phyloP scores from a whole-genome alignment of 805 yeast species.

The Starmera caribaea region DNA sequence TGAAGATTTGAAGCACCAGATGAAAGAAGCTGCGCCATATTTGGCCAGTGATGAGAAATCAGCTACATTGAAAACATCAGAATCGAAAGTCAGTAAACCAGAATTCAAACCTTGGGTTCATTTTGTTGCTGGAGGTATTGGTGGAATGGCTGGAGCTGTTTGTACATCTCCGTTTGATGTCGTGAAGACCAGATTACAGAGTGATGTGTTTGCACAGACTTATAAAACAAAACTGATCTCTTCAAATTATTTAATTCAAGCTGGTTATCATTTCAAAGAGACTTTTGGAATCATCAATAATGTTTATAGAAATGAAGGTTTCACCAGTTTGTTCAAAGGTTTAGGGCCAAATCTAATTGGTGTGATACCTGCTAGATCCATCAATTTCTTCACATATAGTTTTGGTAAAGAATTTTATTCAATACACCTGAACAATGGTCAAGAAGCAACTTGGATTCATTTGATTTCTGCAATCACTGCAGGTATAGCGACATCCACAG shows the following conservation, averaged over 20 bases:
- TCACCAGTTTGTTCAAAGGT: constrained; percentile 83
- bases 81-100: constrained; percentile 6
- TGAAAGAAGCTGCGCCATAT: constrained; percentile 48
- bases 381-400: constrained; percentile 95
- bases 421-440: constrained; percentile 54
- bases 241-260: constrained; percentile 32
- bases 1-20: constrained; percentile 38
- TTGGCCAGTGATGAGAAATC: constrained; percentile 68
- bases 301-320: constrained; percentile 72
- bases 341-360: constrained; percentile 96
- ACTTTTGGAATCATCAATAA: constrained; percentile 63
- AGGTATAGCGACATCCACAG: constrained; percentile 90
- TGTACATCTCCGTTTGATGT: constrained; percentile 94
- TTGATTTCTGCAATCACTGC: constrained; percentile 81
- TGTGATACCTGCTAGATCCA: constrained; percentile 95
- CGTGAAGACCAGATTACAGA: constrained; percentile 89
- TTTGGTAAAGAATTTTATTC: constrained; percentile 75
- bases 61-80: constrained; percentile 35
- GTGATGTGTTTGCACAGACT: constrained; percentile 62
- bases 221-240: constrained; percentile 28
- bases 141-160: constrained; percentile 97
- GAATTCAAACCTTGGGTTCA: constrained; percentile 54
- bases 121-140: constrained; percentile 86
- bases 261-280: constrained; percentile 68
- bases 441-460: constrained; percentile 81